A percentile compares a stretch with the other conserved stretches of the same genome.
phyloP scores from a whole-genome alignment of 257 asterid species.

The Mentha longifolia region DNA sequence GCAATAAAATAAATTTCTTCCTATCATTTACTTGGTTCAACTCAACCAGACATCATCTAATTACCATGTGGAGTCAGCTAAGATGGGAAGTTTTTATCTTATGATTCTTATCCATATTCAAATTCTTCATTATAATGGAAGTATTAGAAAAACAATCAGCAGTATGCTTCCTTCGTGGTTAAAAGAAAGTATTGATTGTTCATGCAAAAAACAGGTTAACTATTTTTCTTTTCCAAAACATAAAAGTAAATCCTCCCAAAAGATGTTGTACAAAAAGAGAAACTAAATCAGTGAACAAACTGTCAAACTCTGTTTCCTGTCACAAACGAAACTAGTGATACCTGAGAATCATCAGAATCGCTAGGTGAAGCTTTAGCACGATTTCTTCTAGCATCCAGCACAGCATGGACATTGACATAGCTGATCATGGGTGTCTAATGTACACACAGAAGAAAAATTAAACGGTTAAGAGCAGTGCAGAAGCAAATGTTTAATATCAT shows the following conservation, averaged over 20 bases:
- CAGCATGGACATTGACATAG: conserved; percentile 93
- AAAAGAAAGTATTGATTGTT: too few relatives aligned
- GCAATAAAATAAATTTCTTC: background rate
- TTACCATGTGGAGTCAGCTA: conserved; percentile 4
- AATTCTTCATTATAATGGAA: background rate
- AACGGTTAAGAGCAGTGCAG: background rate
- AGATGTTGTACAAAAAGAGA: background rate
- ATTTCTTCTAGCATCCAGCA: conserved; percentile 86
- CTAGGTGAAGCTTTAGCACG: conserved; percentile 86
- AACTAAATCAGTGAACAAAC: background rate
- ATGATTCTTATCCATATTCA: background rate
- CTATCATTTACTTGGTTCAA: conserved; percentile 23
- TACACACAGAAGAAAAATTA: conserved; percentile 25
- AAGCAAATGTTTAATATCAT: background rate
- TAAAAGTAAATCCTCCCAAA: background rate
- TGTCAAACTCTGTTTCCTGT: conserved; percentile 2
- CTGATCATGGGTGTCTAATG: conserved; percentile 93
- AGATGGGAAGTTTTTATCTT: conserved; percentile 19
- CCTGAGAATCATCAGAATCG: conserved; percentile 95
- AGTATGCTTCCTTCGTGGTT: background rate
- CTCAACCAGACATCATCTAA: conserved; percentile 9
- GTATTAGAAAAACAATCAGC: background rate
- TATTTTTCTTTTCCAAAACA: background rate
- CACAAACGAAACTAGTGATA: conserved; percentile 33
- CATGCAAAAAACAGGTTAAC: background rate